Conservation (phyloP, 306 rosid species). For the Abrus pulchellus region DNA sequence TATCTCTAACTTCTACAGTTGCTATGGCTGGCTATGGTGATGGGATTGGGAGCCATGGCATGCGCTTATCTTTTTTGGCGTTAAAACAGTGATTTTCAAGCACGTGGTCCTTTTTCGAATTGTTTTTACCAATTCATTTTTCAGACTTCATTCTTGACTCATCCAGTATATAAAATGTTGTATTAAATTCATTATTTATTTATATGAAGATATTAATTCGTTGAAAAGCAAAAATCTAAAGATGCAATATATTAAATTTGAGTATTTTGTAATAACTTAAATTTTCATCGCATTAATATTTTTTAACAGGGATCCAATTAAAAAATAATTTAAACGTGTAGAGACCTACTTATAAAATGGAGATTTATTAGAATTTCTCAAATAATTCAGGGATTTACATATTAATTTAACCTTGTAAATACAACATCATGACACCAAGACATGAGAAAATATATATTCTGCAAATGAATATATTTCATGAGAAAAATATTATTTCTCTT, state of each 20-base stretch:
- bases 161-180: slow-evolving; percentile 1
- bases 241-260: not conserved
- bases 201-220: slow-evolving; percentile 17
- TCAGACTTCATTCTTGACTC: slow-evolving; percentile 15
- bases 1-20: slow-evolving; percentile 60
- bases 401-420: too few species aligned
- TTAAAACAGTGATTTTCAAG: slow-evolving; percentile 20
- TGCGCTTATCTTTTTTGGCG: not conserved
- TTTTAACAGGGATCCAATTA: too few species aligned
- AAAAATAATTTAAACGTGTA: too few species aligned
- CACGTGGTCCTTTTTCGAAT: not conserved
- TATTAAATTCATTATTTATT: slow-evolving; percentile 26
- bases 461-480: too few species aligned
- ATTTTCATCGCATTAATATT: too few species aligned
- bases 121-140: not conserved
- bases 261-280: too few species aligned
- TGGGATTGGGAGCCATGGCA: slow-evolving; percentile 10
- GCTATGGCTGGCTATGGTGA: not conserved
- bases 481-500: too few species aligned
- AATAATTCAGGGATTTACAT: too few species aligned
- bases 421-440: too few species aligned
- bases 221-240: not conserved
- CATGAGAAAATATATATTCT: too few species aligned
- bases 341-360: too few species aligned
- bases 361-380: too few species aligned